Evolutionary conservation across 257 asterid genomes (phyloP).

Genomic region (Rauvolfia tetraphylla): DNA sequence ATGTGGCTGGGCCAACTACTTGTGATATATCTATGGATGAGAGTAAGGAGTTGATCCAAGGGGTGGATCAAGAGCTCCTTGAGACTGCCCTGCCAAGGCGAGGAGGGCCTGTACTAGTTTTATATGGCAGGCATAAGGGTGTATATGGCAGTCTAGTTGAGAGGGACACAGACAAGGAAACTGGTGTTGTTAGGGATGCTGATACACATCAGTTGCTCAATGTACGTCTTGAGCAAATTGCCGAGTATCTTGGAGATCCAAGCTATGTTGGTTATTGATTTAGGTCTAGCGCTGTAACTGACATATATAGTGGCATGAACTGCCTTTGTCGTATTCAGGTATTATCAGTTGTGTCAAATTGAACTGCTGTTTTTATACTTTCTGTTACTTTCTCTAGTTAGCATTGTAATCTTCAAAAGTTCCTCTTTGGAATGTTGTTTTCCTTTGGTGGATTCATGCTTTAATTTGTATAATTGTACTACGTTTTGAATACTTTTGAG

Average conservation of each 20-base stretch:
- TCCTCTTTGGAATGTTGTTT: neutral
- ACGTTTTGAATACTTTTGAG: neutral
- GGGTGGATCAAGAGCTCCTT: constrained; percentile 62
- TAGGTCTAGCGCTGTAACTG: neutral
- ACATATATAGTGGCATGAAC: neutral
- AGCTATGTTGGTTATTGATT: constrained; percentile 63
- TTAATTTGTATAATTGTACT: neutral
- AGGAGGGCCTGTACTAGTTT: constrained; percentile 74
- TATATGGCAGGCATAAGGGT: constrained; percentile 71
- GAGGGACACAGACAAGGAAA: constrained; percentile 69
- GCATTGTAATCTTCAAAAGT: neutral
- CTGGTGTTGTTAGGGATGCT: constrained; percentile 61
- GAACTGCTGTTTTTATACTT: neutral
- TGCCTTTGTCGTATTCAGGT: neutral
- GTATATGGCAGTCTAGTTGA: constrained; percentile 72
- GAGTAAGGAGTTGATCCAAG: constrained; percentile 65
- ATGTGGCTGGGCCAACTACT: constrained; percentile 66
- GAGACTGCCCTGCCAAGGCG: constrained; percentile 80
- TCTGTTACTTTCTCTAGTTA: neutral
- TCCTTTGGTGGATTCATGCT: neutral
- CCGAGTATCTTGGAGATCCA: constrained; percentile 89
- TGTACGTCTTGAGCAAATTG: constrained; percentile 83
- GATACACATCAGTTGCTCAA: constrained; percentile 62
- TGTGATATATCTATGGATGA: constrained; percentile 74
- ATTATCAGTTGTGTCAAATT: neutral